A percentile compares a stretch with the other conserved stretches of the same genome.
These are phyloP conservation scores for Pseudotsuga menziesii DNA, from an alignment of 75 land plant genomes.

Conservation along the genomic window DNA sequence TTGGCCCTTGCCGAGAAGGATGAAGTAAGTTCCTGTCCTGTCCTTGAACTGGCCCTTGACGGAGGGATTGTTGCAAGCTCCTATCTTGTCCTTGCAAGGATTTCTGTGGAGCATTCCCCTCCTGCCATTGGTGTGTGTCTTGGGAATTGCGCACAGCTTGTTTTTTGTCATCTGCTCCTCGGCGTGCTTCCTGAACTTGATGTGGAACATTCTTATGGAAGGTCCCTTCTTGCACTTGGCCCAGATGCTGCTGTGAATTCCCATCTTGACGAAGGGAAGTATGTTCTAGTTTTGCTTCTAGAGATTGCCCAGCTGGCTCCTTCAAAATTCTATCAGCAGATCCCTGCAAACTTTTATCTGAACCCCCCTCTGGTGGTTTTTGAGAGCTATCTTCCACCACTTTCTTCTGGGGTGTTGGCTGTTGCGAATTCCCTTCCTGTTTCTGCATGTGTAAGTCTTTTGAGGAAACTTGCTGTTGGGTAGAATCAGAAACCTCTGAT, in stretches of 20 bases:
- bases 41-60: constrained; percentile 5
- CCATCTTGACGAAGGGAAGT: background rate
- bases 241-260: constrained; percentile 8
- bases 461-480: background rate
- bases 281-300: background rate
- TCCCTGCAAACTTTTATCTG: constrained; percentile 1
- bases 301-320: background rate
- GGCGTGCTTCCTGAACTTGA: constrained; percentile 1
- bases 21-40: constrained; percentile 6
- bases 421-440: background rate
- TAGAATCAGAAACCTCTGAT: constrained; percentile 9
- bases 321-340: background rate
- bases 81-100: constrained; percentile 1
- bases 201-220: constrained; percentile 1
- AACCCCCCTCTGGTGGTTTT: background rate
- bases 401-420: constrained; percentile 9
- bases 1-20: constrained; percentile 8
- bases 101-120: constrained; percentile 1
- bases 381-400: background rate
- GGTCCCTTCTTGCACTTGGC: background rate
- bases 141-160: background rate
- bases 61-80: constrained; percentile 5
- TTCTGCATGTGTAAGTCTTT: constrained; percentile 3
- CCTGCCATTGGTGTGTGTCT: constrained; percentile 4
- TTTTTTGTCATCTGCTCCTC: constrained; percentile 4